phyloP scores from a whole-genome alignment of 805 yeast genomes.

The Geotrichum ghanense region DNA sequence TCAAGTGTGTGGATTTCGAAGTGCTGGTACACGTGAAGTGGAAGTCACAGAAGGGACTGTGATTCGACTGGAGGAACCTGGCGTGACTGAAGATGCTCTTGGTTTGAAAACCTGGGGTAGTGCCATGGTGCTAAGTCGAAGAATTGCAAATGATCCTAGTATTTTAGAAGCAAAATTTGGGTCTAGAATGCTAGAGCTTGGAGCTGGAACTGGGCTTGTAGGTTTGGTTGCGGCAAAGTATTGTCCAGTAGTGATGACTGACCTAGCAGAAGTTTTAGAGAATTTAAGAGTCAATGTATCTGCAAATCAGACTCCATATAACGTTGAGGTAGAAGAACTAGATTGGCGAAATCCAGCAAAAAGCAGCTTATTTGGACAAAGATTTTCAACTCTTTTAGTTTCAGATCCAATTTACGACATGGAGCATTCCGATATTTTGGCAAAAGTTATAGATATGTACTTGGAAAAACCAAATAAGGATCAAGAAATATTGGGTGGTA shows the following conservation, averaged over 20 bases:
- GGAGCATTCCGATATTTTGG: slow-evolving; percentile 67
- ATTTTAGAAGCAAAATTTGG: slow-evolving; percentile 1
- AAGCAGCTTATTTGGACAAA: slow-evolving; percentile 15
- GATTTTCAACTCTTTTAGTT: slow-evolving; percentile 51
- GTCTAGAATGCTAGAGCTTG: slow-evolving; percentile 45
- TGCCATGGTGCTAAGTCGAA: slow-evolving; percentile 52
- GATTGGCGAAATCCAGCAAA: slow-evolving; percentile 66
- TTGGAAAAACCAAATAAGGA: slow-evolving; percentile 27
- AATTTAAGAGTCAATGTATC: slow-evolving; percentile 52
- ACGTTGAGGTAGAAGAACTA: slow-evolving; percentile 36
- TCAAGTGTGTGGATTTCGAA: slow-evolving; percentile 73
- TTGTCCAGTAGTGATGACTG: slow-evolving; percentile 47
- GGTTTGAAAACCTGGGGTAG: slow-evolving; percentile 98
- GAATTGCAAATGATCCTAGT: slow-evolving; percentile 28
- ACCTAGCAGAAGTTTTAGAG: slow-evolving; percentile 62
- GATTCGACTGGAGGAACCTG: slow-evolving; percentile 55
- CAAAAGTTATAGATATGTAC: slow-evolving; percentile 43
- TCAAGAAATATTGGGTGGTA: slow-evolving; percentile 1
- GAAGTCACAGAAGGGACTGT: slow-evolving; percentile 21
- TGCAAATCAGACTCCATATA: slow-evolving; percentile 30
- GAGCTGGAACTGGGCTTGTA: slow-evolving; percentile 88
- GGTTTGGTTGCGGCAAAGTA: slow-evolving; percentile 58
- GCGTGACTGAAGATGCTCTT: slow-evolving; percentile 72
- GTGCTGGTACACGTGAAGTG: slow-evolving; percentile 48
- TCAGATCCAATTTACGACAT: slow-evolving; percentile 87